Conservation (phyloP, 2,329 filamentous ascomycete species). For the Plenodomus tracheiphilus region DNA sequence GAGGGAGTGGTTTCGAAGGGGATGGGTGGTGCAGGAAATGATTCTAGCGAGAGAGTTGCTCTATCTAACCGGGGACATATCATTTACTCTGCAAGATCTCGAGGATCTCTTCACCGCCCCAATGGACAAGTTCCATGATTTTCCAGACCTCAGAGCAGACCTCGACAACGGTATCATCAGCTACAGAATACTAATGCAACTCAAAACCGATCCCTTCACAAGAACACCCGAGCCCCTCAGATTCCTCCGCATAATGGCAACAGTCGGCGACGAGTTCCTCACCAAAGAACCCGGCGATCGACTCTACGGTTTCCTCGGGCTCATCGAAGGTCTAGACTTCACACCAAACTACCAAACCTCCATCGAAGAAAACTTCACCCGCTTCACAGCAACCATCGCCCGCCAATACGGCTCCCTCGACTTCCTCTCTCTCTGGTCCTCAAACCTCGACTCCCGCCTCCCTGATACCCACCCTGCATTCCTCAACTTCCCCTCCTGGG, state of each 20-base stretch:
- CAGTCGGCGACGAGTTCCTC: constrained; percentile 7
- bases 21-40: constrained; percentile 21
- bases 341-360: constrained; percentile 14
- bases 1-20: constrained; percentile 11
- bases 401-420: constrained; percentile 11
- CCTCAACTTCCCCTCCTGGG: constrained; percentile 34
- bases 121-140: not conserved
- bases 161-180: not conserved
- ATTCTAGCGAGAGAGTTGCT: constrained; percentile 7
- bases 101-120: constrained; percentile 11
- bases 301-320: constrained; percentile 15
- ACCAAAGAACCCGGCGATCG: constrained; percentile 10
- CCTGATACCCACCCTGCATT: constrained; percentile 30
- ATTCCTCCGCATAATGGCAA: constrained; percentile 15
- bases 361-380: constrained; percentile 11
- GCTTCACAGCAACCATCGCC: constrained; percentile 12
- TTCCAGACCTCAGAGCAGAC: not conserved
- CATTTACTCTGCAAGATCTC: constrained; percentile 12
- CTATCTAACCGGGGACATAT: constrained; percentile 7
- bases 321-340: constrained; percentile 13
- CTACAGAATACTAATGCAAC: constrained; percentile 14
- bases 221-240: constrained; percentile 11
- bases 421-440: constrained; percentile 17
- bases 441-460: constrained; percentile 18
- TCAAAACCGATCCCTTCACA: constrained; percentile 13